Conservation (phyloP, 169 alveolate genomes). For the Eimeria sp. region DNA sequence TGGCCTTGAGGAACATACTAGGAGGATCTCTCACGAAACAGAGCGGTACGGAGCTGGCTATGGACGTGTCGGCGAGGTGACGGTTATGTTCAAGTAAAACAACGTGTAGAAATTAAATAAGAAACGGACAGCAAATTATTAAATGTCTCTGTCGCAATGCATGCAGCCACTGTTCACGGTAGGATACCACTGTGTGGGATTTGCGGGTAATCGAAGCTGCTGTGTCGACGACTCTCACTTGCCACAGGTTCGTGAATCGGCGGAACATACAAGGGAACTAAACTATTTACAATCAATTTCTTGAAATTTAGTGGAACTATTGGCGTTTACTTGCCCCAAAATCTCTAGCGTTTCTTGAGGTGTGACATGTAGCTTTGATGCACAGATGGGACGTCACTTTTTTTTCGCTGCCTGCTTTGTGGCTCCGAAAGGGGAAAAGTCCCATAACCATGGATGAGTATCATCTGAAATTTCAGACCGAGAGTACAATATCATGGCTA, state of each 20-base stretch:
- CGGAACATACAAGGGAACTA: neutral
- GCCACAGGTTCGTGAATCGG: too few relatives aligned
- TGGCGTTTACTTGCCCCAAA: neutral
- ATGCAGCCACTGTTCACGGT: neutral
- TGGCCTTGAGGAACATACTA: neutral
- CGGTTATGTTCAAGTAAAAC: neutral
- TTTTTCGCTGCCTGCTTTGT: neutral
- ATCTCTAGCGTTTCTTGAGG: neutral
- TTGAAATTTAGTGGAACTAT: neutral
- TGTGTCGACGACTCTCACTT: neutral
- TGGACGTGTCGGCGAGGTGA: neutral
- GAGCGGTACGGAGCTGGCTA: neutral
- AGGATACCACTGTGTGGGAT: neutral
- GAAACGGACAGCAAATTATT: too few relatives aligned
- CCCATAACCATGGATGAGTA: neutral
- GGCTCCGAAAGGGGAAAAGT: neutral
- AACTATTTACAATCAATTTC: neutral
- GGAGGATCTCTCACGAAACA: too few relatives aligned
- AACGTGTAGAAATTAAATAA: neutral
- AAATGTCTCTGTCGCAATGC: neutral
- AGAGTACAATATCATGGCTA: neutral
- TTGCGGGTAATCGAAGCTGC: neutral
- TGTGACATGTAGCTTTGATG: neutral
- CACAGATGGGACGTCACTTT: too few relatives aligned
- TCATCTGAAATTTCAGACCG: neutral